A percentile compares a stretch with the other conserved stretches of the same genome.
phyloP scores from a whole-genome alignment of 768 basidiomycete species.

The Gloeopeniophorella convolvens region DNA sequence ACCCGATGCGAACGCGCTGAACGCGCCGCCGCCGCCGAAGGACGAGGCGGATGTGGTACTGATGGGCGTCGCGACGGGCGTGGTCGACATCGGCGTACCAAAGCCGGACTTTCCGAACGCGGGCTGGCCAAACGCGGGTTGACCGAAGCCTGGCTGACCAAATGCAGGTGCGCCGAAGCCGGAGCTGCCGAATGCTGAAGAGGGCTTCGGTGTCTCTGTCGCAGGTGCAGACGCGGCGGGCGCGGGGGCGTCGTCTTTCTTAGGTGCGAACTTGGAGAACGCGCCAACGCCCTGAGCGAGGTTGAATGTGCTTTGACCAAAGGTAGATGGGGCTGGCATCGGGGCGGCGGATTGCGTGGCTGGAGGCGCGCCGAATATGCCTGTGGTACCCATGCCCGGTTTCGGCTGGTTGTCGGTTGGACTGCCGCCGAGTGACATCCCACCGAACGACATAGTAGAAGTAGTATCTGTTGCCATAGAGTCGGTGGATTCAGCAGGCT shows the following conservation, averaged over 20 bases:
- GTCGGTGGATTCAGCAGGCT: constrained; percentile 7
- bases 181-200: constrained; percentile 21
- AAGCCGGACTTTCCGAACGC: constrained; percentile 24
- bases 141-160: constrained; percentile 31
- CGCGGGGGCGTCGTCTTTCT: constrained; percentile 14
- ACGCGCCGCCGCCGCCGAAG: constrained; percentile 20
- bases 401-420: constrained; percentile 15
- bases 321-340: constrained; percentile 15
- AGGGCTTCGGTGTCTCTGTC: constrained; percentile 16
- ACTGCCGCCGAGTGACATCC: constrained; percentile 25
- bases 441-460: constrained; percentile 21
- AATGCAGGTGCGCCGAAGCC: constrained; percentile 20
- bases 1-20: constrained; percentile 25
- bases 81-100: constrained; percentile 22
- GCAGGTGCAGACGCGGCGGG: neutral
- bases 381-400: constrained; percentile 9
- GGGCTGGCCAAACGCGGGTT: constrained; percentile 26
- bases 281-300: constrained; percentile 28
- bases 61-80: constrained; percentile 16
- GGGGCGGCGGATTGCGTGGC: constrained; percentile 4
- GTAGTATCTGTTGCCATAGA: constrained; percentile 20
- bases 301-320: constrained; percentile 19
- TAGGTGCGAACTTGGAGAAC: constrained; percentile 21
- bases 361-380: constrained; percentile 27
- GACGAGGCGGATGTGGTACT: constrained; percentile 13